These are phyloP conservation scores for Fistulinella cinereoalba DNA, from an alignment of 1,284 basidiomycete species.

Conservation along the genomic window DNA sequence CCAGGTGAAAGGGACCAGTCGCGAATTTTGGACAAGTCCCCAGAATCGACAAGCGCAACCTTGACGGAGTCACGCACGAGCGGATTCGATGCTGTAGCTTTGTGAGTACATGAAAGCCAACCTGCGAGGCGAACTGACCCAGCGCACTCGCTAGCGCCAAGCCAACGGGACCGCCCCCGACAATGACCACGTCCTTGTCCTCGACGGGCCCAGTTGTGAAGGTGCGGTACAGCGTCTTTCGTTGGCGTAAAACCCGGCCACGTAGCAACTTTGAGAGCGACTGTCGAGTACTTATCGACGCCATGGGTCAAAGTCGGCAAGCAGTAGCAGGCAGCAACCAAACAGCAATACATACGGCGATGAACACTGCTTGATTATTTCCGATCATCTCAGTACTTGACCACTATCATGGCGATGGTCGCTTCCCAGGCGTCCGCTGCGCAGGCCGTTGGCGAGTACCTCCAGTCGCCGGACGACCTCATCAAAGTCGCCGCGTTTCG, in stretches of 20 bases:
- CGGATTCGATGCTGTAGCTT: constrained; percentile 50
- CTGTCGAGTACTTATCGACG: constrained; percentile 1
- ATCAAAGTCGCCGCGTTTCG: constrained; percentile 85
- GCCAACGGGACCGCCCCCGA: constrained; percentile 92
- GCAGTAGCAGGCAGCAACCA: too few species aligned
- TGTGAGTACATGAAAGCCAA: neutral
- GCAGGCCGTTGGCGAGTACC: constrained; percentile 80
- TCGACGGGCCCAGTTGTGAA: constrained; percentile 29
- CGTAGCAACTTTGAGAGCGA: constrained; percentile 11
- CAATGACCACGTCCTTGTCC: constrained; percentile 85
- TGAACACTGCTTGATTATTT: too few species aligned
- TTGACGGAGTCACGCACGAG: constrained; percentile 48
- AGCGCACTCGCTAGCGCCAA: constrained; percentile 87
- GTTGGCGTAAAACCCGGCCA: constrained; percentile 2
- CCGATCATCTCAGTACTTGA: too few species aligned
- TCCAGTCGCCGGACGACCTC: constrained; percentile 93
- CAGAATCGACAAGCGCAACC: constrained; percentile 78
- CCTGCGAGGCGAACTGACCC: constrained; percentile 45
- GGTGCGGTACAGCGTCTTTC: constrained; percentile 3
- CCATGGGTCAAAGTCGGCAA: neutral
- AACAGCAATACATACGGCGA: too few species aligned
- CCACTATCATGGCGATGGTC: constrained; percentile 37
- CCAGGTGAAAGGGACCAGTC: constrained; percentile 61
- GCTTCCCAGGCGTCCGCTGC: constrained; percentile 67
- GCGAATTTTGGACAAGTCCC: constrained; percentile 66